Conservation (phyloP, 179 eudicot species). For the Beta macrorhiza region DNA sequence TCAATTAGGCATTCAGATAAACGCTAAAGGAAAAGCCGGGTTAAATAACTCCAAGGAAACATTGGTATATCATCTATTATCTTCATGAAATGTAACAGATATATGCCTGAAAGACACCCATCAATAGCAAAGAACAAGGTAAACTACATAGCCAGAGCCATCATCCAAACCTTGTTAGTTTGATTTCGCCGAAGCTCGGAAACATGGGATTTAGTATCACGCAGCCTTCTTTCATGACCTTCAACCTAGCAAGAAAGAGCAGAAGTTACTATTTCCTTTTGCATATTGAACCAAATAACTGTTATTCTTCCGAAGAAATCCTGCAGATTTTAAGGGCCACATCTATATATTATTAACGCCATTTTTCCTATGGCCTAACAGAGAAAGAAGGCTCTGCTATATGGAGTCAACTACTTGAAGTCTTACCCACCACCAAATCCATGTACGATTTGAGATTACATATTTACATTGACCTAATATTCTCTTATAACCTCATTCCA, state of each 20-base stretch:
- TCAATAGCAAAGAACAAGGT: slow-evolving; percentile 4
- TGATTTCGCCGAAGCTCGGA: slow-evolving; percentile 57
- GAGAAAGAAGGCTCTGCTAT: too few species aligned
- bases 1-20: not conserved
- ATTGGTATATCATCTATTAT: not conserved
- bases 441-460: too few species aligned
- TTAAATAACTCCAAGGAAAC: not conserved
- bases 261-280: not conserved
- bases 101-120: not conserved
- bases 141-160: slow-evolving; percentile 12
- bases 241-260: slow-evolving; percentile 43
- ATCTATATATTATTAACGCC: too few species aligned
- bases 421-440: too few species aligned
- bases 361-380: too few species aligned
- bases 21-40: not conserved
- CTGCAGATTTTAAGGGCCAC: too few species aligned
- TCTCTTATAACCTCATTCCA: too few species aligned
- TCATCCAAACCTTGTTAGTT: slow-evolving; percentile 63
- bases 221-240: slow-evolving; percentile 41
- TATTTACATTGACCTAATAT: too few species aligned
- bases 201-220: slow-evolving; percentile 39
- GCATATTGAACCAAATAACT: too few species aligned
- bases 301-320: too few species aligned
- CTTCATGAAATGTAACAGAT: not conserved
- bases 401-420: too few species aligned